Conservation (phyloP, 345 rosid species). For the Moringa oleifera region DNA sequence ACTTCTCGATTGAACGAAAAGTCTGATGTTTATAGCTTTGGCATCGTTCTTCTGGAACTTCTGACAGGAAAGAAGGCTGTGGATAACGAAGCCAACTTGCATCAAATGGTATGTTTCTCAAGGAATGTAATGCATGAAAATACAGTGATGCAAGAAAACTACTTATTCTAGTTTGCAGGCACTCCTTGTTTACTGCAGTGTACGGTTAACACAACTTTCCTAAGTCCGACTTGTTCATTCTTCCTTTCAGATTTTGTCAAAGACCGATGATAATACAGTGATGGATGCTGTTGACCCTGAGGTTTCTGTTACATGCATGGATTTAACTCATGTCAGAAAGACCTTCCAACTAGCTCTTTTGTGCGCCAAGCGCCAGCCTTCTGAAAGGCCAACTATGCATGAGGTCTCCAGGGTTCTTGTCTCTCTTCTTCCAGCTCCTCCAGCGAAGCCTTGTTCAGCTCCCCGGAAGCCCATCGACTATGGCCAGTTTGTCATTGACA, state of each 20-base stretch:
- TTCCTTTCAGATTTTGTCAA: constrained; percentile 54
- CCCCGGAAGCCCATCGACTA: constrained; percentile 39
- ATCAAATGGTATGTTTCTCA: constrained; percentile 63
- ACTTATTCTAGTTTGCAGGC: no score
- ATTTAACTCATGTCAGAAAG: constrained; percentile 55
- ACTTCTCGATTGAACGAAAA: constrained; percentile 81
- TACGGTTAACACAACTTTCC: no score
- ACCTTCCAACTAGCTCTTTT: constrained; percentile 72
- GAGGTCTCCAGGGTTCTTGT: constrained; percentile 71
- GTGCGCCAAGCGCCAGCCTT: constrained; percentile 68
- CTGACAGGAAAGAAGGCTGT: constrained; percentile 95
- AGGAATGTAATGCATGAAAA: no score
- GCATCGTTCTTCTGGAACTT: constrained; percentile 90
- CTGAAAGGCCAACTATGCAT: constrained; percentile 86
- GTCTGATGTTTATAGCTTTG: constrained; percentile 95
- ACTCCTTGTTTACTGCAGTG: no score
- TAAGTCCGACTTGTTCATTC: background rate
- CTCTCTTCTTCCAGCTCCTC: constrained; percentile 55
- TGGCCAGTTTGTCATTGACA: constrained; percentile 38
- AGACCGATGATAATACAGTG: constrained; percentile 68
- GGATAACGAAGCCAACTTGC: constrained; percentile 83
- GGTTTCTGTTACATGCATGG: constrained; percentile 76
- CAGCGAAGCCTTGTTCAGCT: constrained; percentile 12
- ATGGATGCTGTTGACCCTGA: constrained; percentile 95
- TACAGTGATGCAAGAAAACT: no score